These are phyloP conservation scores for Tuber magnatum DNA, from an alignment of 495 filamentous ascomycete species.

Conservation along the genomic window DNA sequence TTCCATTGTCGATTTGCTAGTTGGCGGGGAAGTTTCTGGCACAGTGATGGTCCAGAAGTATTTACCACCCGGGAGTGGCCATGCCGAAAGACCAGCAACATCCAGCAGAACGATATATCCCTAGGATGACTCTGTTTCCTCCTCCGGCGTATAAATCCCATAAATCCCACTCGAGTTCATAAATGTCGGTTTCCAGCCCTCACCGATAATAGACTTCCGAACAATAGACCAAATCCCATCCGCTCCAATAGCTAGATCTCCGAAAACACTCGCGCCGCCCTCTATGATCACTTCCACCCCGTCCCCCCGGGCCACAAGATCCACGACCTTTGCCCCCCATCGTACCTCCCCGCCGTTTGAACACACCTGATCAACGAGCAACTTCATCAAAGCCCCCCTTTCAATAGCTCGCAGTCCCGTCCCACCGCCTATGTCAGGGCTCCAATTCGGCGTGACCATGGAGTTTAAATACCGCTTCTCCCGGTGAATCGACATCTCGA, in stretches of 20 bases:
- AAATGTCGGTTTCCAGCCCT: constrained; percentile 37
- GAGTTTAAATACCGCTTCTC: constrained; percentile 14
- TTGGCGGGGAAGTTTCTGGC: constrained; percentile 11
- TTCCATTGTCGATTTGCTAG: neutral
- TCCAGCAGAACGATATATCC: constrained; percentile 32
- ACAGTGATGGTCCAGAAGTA: constrained; percentile 31
- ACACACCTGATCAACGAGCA: constrained; percentile 16
- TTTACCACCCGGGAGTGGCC: constrained; percentile 33
- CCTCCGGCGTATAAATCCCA: constrained; percentile 21
- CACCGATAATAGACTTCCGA: constrained; percentile 45
- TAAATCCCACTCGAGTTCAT: constrained; percentile 22
- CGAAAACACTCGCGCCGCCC: constrained; percentile 43
- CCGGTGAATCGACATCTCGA: constrained; percentile 19
- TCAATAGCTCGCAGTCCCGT: constrained; percentile 19
- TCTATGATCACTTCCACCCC: constrained; percentile 39
- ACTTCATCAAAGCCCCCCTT: constrained; percentile 11
- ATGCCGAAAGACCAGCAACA: constrained; percentile 27
- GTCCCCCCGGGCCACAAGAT: constrained; percentile 2
- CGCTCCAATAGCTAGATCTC: constrained; percentile 55
- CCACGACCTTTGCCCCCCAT: constrained; percentile 16
- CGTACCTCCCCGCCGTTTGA: constrained; percentile 10
- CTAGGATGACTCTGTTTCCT: constrained; percentile 9
- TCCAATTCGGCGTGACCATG: constrained; percentile 14
- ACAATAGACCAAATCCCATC: constrained; percentile 54
- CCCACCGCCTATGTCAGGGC: constrained; percentile 3